phyloP scores from a whole-genome alignment of 768 basidiomycete species.

The Mycena haematopus region DNA sequence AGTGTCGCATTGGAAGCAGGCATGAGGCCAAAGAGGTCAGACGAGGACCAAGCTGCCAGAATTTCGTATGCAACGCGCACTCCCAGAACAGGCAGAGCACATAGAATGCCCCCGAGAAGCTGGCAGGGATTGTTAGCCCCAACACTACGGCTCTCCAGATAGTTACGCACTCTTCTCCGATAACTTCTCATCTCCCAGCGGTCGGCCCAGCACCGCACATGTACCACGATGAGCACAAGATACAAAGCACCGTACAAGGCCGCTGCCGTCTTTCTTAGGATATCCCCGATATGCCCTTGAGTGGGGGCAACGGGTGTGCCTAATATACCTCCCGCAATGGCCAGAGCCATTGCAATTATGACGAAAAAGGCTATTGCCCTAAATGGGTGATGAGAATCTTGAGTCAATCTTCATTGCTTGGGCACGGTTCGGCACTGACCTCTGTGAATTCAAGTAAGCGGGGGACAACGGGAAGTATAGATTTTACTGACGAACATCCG shows the following conservation, averaged over 20 bases:
- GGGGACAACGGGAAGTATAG: neutral
- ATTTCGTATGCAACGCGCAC: constrained; percentile 64
- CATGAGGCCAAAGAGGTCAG: constrained; percentile 47
- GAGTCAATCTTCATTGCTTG: neutral
- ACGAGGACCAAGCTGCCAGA: constrained; percentile 63
- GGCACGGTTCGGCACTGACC: too few relatives aligned
- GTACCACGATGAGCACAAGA: constrained; percentile 46
- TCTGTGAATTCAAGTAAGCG: constrained; percentile 10
- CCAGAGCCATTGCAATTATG: constrained; percentile 47
- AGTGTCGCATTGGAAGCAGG: constrained; percentile 50
- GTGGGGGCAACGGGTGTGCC: constrained; percentile 45
- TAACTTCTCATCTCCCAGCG: constrained; percentile 53
- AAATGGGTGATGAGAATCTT: constrained; percentile 27
- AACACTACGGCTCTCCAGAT: neutral
- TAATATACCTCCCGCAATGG: constrained; percentile 53
- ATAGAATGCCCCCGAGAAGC: constrained; percentile 62
- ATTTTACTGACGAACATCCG: constrained; percentile 26
- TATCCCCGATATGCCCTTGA: constrained; percentile 41
- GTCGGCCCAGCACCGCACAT: constrained; percentile 52
- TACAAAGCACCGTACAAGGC: constrained; percentile 51
- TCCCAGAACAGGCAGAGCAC: constrained; percentile 66
- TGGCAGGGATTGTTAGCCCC: constrained; percentile 32
- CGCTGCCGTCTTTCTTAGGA: constrained; percentile 50
- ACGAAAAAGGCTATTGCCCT: constrained; percentile 34
- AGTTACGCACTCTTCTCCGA: constrained; percentile 49